Percentiles rank a stretch among this genome's conserved stretches.
These are phyloP conservation scores for Gloeopeniophorella convolvens DNA, from an alignment of 768 basidiomycete genomes.

Conservation along the genomic window DNA sequence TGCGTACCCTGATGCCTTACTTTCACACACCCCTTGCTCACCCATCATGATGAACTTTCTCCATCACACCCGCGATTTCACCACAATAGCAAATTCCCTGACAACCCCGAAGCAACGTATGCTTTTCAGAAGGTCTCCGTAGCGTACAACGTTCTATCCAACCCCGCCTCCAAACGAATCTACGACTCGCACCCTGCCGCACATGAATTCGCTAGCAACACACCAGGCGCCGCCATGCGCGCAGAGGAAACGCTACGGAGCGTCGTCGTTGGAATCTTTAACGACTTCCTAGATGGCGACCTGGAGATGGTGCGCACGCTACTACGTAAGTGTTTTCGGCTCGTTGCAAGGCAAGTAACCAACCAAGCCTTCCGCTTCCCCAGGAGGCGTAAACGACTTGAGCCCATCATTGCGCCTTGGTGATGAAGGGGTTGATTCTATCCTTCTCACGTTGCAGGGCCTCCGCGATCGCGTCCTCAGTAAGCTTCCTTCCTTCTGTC, in stretches of 20 bases:
- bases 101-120: slow-evolving; percentile 66
- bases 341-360: neutral
- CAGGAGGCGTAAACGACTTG: slow-evolving; percentile 72
- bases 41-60: neutral
- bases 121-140: slow-evolving; percentile 86
- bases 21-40: neutral
- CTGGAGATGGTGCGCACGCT: slow-evolving; percentile 76
- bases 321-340: slow-evolving; percentile 45
- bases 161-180: slow-evolving; percentile 55
- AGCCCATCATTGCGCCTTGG: slow-evolving; percentile 72
- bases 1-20: slow-evolving; percentile 34
- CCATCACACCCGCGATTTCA: neutral
- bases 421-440: slow-evolving; percentile 71
- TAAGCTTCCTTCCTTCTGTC: slow-evolving; percentile 29
- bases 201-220: slow-evolving; percentile 45
- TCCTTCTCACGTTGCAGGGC: slow-evolving; percentile 61
- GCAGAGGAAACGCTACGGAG: slow-evolving; percentile 77
- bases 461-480: slow-evolving; percentile 73
- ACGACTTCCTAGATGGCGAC: slow-evolving; percentile 81
- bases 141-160: slow-evolving; percentile 75
- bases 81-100: slow-evolving; percentile 63
- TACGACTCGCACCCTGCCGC: slow-evolving; percentile 57
- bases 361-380: neutral
- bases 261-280: slow-evolving; percentile 68
- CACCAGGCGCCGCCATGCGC: slow-evolving; percentile 41